phyloP scores from a whole-genome alignment of 352 stramenopile species.

The Pythium monospermum region DNA sequence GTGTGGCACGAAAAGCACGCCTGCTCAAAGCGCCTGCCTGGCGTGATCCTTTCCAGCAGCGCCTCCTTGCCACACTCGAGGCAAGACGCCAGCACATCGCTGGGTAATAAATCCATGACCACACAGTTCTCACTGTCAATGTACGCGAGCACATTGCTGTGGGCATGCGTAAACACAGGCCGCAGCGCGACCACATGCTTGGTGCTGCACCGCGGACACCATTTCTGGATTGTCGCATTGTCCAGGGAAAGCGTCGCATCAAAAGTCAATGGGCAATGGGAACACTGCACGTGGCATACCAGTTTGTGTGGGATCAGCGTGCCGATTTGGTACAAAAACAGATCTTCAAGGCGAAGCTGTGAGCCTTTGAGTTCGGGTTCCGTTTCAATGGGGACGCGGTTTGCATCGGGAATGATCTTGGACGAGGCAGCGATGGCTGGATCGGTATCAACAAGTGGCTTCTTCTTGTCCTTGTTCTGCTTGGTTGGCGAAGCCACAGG shows the following conservation, averaged over 20 bases:
- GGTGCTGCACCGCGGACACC: slow-evolving; percentile 75
- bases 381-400: slow-evolving; percentile 48
- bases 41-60: slow-evolving; percentile 43
- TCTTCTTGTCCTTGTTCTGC: background rate
- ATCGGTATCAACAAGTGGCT: background rate
- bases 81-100: slow-evolving; percentile 68
- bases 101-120: slow-evolving; percentile 63
- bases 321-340: slow-evolving; percentile 76
- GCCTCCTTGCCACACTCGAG: slow-evolving; percentile 62
- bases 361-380: slow-evolving; percentile 47
- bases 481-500: background rate
- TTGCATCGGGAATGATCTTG: slow-evolving; percentile 42
- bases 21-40: slow-evolving; percentile 55
- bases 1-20: slow-evolving; percentile 71
- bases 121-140: slow-evolving; percentile 70
- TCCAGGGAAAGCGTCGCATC: slow-evolving; percentile 50
- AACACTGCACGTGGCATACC: slow-evolving; percentile 61
- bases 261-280: slow-evolving; percentile 72
- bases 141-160: slow-evolving; percentile 60
- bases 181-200: slow-evolving; percentile 63
- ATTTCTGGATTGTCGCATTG: slow-evolving; percentile 47
- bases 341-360: slow-evolving; percentile 51
- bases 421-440: background rate
- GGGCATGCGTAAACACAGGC: slow-evolving; percentile 62
- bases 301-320: slow-evolving; percentile 66